phyloP scores from a whole-genome alignment of 1,284 basidiomycete species.

The Boletus semigastroideus region DNA sequence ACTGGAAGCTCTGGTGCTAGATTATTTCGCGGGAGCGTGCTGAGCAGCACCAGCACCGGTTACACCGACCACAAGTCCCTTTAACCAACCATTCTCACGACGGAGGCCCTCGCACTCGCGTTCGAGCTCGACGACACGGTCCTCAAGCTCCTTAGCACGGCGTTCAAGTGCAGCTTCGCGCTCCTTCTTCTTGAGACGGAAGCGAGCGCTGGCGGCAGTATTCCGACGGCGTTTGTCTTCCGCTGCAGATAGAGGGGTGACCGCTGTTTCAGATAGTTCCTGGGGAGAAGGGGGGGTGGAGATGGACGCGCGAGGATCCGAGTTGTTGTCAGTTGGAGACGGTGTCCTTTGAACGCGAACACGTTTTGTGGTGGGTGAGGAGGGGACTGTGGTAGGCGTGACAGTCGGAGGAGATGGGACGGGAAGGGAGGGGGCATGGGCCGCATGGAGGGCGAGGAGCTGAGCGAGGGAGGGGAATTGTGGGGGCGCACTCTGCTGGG shows the following conservation, averaged over 20 bases:
- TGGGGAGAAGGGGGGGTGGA: constrained; percentile 28
- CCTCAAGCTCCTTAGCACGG: constrained; percentile 88
- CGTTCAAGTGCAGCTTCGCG: constrained; percentile 91
- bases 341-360: constrained; percentile 22
- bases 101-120: constrained; percentile 89
- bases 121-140: constrained; percentile 79
- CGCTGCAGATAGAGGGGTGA: constrained; percentile 43
- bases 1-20: constrained; percentile 1
- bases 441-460: constrained; percentile 57
- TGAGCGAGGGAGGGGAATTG: constrained; percentile 55
- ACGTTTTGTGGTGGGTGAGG: constrained; percentile 23
- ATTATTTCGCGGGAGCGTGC: constrained; percentile 23
- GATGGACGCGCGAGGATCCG: constrained; percentile 39
- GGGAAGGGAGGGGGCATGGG: constrained; percentile 28
- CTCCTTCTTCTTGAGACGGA: constrained; percentile 98
- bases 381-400: constrained; percentile 13
- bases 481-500: constrained; percentile 14
- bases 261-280: constrained; percentile 22
- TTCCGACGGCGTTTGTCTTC: constrained; percentile 95
- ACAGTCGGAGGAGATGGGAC: constrained; percentile 22
- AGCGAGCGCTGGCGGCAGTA: constrained; percentile 96
- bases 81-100: constrained; percentile 94
- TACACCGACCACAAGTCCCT: constrained; percentile 89
- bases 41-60: constrained; percentile 57
- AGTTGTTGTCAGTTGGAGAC: constrained; percentile 35